These are phyloP conservation scores for Fusarium gaditjirri DNA, from an alignment of 2,329 filamentous ascomycete species.

Conservation along the genomic window DNA sequence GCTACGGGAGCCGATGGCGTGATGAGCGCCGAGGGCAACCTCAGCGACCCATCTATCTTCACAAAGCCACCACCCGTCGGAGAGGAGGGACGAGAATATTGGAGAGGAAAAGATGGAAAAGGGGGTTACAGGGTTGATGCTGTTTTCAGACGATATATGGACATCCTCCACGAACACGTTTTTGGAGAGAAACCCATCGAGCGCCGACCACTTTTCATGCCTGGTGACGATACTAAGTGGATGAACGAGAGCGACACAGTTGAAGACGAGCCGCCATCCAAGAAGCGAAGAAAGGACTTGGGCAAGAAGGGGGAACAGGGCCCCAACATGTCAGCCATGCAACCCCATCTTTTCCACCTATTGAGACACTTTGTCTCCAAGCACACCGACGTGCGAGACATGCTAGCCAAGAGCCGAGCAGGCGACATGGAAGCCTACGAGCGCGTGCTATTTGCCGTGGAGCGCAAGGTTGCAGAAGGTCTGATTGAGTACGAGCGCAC, in stretches of 20 bases:
- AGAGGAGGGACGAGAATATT: slow-evolving; percentile 81
- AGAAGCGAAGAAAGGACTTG: slow-evolving; percentile 59
- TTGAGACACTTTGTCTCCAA: slow-evolving; percentile 82
- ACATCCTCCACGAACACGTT: slow-evolving; percentile 86
- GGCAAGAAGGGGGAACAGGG: slow-evolving; percentile 54
- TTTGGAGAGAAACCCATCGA: slow-evolving; percentile 72
- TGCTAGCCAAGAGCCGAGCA: slow-evolving; percentile 74
- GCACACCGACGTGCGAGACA: slow-evolving; percentile 86
- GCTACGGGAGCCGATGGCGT: slow-evolving; percentile 90
- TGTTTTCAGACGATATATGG: slow-evolving; percentile 85
- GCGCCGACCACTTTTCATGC: slow-evolving; percentile 78
- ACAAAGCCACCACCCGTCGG: slow-evolving; percentile 71
- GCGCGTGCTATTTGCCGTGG: slow-evolving; percentile 77
- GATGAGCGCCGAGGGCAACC: slow-evolving; percentile 96
- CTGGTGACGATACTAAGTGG: slow-evolving; percentile 64
- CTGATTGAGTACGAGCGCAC: slow-evolving; percentile 73
- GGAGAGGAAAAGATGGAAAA: slow-evolving; percentile 80
- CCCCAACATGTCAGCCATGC: slow-evolving; percentile 81
- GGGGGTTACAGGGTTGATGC: slow-evolving; percentile 92
- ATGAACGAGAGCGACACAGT: slow-evolving; percentile 49
- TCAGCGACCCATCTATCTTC: slow-evolving; percentile 92
- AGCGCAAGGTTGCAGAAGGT: slow-evolving; percentile 77
- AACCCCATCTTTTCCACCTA: slow-evolving; percentile 93
- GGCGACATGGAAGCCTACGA: slow-evolving; percentile 84
- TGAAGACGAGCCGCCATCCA: slow-evolving; percentile 61